Base-by-base conservation (phyloP, 495 filamentous ascomycete species). In the Podospora australis region DNA sequence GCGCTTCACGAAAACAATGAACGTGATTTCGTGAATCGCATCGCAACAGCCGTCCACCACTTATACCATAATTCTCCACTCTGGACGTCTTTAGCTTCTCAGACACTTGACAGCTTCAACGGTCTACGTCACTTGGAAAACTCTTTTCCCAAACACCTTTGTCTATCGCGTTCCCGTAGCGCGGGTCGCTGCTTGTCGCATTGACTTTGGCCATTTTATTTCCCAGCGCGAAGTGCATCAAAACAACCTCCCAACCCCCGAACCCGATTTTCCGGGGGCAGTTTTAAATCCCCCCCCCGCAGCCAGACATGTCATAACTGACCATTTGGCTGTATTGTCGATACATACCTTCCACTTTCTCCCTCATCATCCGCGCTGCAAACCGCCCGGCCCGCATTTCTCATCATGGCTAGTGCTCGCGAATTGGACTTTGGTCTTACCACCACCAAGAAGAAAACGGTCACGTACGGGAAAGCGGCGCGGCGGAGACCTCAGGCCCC, bases 401-500 rank as follows among this genome's bases (percentile, higher is more conserved):
- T 23, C 2, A 59, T 36, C 40, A 68, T 70, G 67, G 59, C 58
- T 11, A 62, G 39, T 8, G 60, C 57, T 36, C 58, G 54, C 21
- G 68, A 71, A 23, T 57, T 59, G 32, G 62, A 64, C 44, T 64
- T 66, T 52, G 62, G 52, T 45, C 64, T 64, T 48, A 56, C 58
- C 23, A 60, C 65, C 42, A 68, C 64, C 47, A 67, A 55, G 51
- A 62, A 55, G n/a, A 16, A 9, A 22, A 42, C 63, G 21, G 61
- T 49, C 11, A 73, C 70, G 8, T 73, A 73, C 49, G 70, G 70
- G 29, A 72, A 65, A 28, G 53, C 56, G 23, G 36, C 55, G 6
- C 65, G 55, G 41, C 64, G 49, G 54, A 57, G 65, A 43, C 28
- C 52, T 29, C 50, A 58, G 13, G 49, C 67, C 13, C 6, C 40